phyloP scores from a whole-genome alignment of 257 asterid species.

The Capsicum pubescens region DNA sequence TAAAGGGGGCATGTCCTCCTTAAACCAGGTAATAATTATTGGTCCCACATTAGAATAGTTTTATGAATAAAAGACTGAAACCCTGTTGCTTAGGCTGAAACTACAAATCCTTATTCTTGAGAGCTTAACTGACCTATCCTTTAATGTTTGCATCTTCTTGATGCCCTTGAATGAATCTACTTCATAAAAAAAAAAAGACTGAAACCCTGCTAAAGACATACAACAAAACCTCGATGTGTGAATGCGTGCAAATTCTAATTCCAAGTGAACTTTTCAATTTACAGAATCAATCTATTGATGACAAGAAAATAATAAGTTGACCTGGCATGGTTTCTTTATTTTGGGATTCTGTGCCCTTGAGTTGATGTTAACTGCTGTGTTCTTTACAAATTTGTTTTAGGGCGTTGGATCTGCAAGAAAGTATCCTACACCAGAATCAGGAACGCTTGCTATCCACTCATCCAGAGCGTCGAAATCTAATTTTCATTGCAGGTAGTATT shows the following conservation, averaged over 20 bases:
- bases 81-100: background rate
- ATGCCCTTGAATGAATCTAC: too few species aligned
- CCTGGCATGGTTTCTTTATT: constrained; percentile 7
- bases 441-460: constrained; percentile 71
- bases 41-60: constrained; percentile 4
- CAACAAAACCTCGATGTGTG: background rate
- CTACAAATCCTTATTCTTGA: too few species aligned
- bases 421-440: constrained; percentile 51
- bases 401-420: constrained; percentile 52
- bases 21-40: background rate
- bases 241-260: background rate
- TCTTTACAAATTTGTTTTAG: constrained; percentile 45
- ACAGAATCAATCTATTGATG: constrained; percentile 4
- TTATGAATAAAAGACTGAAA: background rate
- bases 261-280: constrained; percentile 24
- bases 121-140: too few species aligned
- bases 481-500: constrained; percentile 60
- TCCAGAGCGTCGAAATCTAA: constrained; percentile 58
- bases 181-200: background rate
- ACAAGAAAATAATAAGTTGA: constrained; percentile 8
- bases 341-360: background rate
- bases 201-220: background rate
- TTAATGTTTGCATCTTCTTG: too few species aligned
- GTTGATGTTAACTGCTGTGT: constrained; percentile 10
- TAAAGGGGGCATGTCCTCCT: background rate